Base-by-base conservation (phyloP, 2,329 filamentous ascomycete genomes). In the Neofusicoccum umdonicola region DNA sequence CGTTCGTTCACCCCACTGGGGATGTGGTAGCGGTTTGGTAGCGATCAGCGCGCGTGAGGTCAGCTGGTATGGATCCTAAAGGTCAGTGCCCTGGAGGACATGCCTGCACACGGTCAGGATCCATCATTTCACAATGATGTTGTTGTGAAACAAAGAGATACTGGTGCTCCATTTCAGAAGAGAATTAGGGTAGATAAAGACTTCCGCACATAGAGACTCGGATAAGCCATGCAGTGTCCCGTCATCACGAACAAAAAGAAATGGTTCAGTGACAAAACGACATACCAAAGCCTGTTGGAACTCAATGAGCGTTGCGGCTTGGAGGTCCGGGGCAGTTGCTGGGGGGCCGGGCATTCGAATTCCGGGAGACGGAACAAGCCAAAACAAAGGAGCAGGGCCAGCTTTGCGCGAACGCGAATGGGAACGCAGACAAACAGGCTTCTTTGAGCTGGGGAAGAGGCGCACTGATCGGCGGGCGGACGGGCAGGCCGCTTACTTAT, bases 191-290 rank as follows among this genome's bases (percentile, higher is more conserved):
- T 44, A 44, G 31, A 47, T 13, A 31, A 47, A 47, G 56, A 31
- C 42, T 60, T 60, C 56, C 56, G 56, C 56, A 60, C 56, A 60
- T 41, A 37, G 56, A 60, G 15, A 31, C 41, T 60, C 56, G 56
- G 56, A 37, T 60, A 60, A 60, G 56, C 56, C 56, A 60, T 60
- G 56, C 56, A 60, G 47, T 45, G 37, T 13, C 22, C 56, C 56
- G 47, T 60, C 56, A 47, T 47, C 27, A 60, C n/a, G 5, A 19
- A 17, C 15, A 37, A 60, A 15, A 34, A 31, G 8, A 9, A 15
- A 47, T 9, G 35, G 42, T 17, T 15, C 27, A 19, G 35, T n/a
- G 27, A 47, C 41, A 47, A 45, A 11, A 9, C 11, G 27, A 60
- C 56, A 37, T 60, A 60, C 54, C 19, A 31, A 27, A 35, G 39